Base-by-base conservation (phyloP, 805 yeast species). In the Starmerella apicola region DNA sequence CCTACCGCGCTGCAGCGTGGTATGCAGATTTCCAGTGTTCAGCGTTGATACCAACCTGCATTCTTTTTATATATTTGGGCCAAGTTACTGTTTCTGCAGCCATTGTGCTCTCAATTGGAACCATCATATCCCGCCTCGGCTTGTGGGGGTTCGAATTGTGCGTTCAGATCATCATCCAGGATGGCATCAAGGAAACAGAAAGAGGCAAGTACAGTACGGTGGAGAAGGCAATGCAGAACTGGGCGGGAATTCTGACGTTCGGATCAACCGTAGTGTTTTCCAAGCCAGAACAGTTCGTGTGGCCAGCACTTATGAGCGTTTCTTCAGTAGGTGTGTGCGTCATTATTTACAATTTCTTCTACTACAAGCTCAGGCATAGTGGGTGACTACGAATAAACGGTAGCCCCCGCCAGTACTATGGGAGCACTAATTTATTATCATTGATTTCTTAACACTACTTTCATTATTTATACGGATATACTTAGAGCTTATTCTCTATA, bases 111-210 rank as follows among this genome's bases (percentile, higher is more conserved):
- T 38, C 58, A 3, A 34, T 43, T 12, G 60, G 58, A 6, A 54
- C 52, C 4, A 44, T 53, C 5, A 34, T 62, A 15, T 55, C 62
- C 16, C 49, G 68, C 10, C 39, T 64, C 18, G 68, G 68, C 1
- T 48, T 64, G 9, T 64, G 68, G 68, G 66, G 68, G 19, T 63
- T 60, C 47, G 67, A 63, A 38, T 48, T 64, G 25, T 48, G 64
- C 23, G 50, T 58, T 1, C 66, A 63, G 42, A 50, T 56, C 19
- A 46, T 53, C 13, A 51, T 64, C 19, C 67, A 62, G 34, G 53
- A 61, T 17, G 55, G 53, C 26, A 62, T 63, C 21, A 51, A 46
- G 19, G 57, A 57, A 31, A 56, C 55, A 8, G 47, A 52, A 20
- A 46, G 67, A 18, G 62, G 60, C 20, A 44, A 50, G 18, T 63